Evolutionary conservation across 805 yeast genomes (phyloP).

Genomic region (Saccharomycopsis oosterbeekiorum): DNA sequence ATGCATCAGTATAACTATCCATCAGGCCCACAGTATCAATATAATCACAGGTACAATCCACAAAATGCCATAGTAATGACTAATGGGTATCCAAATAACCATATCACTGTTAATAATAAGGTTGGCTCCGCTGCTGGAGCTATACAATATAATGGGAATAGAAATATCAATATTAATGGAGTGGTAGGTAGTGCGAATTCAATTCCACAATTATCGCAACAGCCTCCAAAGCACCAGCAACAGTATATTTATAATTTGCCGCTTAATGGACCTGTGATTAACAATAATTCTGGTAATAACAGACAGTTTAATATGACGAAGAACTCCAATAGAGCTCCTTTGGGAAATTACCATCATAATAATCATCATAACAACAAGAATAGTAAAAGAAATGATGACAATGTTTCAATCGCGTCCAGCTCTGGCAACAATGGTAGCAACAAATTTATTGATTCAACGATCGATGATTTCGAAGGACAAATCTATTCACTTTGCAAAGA

Average conservation of each 20-base stretch:
- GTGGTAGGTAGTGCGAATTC: not conserved
- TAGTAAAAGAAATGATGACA: slow-evolving; percentile 36
- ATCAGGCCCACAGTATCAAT: not conserved
- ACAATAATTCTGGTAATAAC: not conserved
- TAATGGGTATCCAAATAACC: not conserved
- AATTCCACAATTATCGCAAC: not conserved
- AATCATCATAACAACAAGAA: not conserved
- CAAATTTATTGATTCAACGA: slow-evolving; percentile 56
- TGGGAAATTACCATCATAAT: not conserved
- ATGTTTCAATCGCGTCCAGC: not conserved
- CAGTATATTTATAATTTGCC: not conserved
- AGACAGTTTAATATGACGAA: not conserved
- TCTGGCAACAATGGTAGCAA: slow-evolving; percentile 32
- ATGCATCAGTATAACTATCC: not conserved
- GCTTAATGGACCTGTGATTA: not conserved
- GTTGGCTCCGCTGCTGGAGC: not conserved
- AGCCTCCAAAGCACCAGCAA: not conserved
- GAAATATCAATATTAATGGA: not conserved
- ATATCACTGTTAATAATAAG: not conserved
- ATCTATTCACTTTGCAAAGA: slow-evolving; percentile 81
- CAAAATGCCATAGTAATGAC: not conserved
- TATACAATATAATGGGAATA: not conserved
- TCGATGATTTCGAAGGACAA: slow-evolving; percentile 61
- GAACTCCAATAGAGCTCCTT: slow-evolving; percentile 1
- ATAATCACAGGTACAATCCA: not conserved